These are phyloP conservation scores for Mycena sp. DNA, from an alignment of 1,284 basidiomycete species.

Conservation along the genomic window DNA sequence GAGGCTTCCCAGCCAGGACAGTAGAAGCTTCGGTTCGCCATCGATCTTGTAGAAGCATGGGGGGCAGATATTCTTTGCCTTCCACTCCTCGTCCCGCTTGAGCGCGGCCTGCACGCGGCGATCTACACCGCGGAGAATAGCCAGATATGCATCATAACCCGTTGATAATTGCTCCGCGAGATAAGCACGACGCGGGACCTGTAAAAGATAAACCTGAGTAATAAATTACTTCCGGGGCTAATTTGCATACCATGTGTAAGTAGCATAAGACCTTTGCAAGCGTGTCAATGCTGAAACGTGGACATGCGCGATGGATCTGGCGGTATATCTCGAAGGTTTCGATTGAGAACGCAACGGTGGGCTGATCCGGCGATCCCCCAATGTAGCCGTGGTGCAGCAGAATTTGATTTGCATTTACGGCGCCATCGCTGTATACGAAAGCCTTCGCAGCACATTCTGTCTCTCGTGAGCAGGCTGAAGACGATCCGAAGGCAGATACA, in stretches of 20 bases:
- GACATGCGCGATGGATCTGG: not conserved
- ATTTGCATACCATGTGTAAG: too few species aligned
- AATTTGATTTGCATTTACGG: too few species aligned
- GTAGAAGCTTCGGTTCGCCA: constrained; percentile 33
- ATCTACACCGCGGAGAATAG: constrained; percentile 5
- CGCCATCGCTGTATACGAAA: too few species aligned
- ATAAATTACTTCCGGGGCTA: too few species aligned
- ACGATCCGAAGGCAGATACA: too few species aligned
- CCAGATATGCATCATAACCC: constrained; percentile 24
- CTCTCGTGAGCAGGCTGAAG: too few species aligned
- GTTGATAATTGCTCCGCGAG: constrained; percentile 17
- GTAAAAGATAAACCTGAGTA: too few species aligned
- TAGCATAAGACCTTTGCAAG: constrained; percentile 1
- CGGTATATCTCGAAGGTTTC: not conserved
- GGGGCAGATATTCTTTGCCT: constrained; percentile 25
- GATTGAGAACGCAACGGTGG: constrained; percentile 17
- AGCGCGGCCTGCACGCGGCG: not conserved
- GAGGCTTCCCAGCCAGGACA: constrained; percentile 34
- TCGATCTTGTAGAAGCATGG: constrained; percentile 32
- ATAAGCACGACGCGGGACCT: too few species aligned
- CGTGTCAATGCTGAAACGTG: not conserved
- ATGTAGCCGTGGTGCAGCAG: constrained; percentile 27
- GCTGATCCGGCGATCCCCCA: constrained; percentile 17
- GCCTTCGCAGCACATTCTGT: too few species aligned
- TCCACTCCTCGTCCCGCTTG: constrained; percentile 20